A percentile compares a stretch with the other conserved stretches of the same genome.
phyloP scores from a whole-genome alignment of 208 protist genomes.

The Crithidia acanthocephali region DNA sequence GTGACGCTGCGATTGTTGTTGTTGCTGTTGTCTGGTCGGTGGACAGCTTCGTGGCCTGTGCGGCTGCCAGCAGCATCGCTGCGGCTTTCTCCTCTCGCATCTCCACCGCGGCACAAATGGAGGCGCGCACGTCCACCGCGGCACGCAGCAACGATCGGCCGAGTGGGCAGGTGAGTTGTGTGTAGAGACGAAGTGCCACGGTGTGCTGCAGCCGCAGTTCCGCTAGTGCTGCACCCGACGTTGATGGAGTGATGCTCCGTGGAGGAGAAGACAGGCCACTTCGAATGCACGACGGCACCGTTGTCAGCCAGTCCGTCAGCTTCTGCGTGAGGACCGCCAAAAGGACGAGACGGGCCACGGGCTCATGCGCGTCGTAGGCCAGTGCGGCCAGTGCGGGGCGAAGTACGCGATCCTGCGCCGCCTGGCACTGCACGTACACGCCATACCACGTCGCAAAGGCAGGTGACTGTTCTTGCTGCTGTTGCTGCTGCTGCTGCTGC shows the following conservation, averaged over 20 bases:
- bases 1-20: not conserved
- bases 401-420: slow-evolving; percentile 58
- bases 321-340: slow-evolving; percentile 35
- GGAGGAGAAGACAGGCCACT: too few relatives aligned
- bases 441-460: slow-evolving; percentile 3
- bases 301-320: slow-evolving; percentile 25
- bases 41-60: not conserved
- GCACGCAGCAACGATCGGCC: slow-evolving; percentile 15
- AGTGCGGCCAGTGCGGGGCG: slow-evolving; percentile 57
- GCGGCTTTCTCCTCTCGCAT: slow-evolving; percentile 15
- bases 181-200: slow-evolving; percentile 32
- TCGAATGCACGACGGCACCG: slow-evolving; percentile 8
- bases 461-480: not conserved
- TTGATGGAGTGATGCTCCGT: too few relatives aligned
- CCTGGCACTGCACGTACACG: slow-evolving; percentile 21
- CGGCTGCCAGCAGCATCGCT: not conserved
- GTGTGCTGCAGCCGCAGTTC: slow-evolving; percentile 34
- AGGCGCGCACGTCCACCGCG: slow-evolving; percentile 18
- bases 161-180: slow-evolving; percentile 31
- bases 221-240: not conserved
- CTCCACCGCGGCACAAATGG: slow-evolving; percentile 26
- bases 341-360: slow-evolving; percentile 46
- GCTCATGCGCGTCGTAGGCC: slow-evolving; percentile 56
- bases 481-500: not conserved
- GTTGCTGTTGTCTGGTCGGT: not conserved